Base-by-base conservation (phyloP, 768 basidiomycete genomes). In the Termitomyces eurrhizus region DNA sequence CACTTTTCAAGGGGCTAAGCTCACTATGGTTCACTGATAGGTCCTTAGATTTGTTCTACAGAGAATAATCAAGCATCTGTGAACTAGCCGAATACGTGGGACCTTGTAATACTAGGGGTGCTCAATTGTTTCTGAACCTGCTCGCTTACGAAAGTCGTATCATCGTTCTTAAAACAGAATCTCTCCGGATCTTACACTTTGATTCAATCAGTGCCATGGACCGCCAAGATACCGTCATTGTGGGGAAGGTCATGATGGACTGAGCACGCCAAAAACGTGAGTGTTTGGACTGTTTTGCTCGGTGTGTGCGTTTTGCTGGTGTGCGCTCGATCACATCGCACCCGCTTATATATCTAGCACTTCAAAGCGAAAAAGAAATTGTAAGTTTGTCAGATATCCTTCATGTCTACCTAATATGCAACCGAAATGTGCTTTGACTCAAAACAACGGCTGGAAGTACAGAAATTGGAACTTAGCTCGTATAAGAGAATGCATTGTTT, bases 191-290 rank as follows among this genome's bases (percentile, higher is more conserved):
- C 29, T 29, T 29, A 29, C 29, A 21, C 29, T 29, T 29, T 4
- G 2, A 29, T 29, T 61, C 21, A 21, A 21, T 21, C 21, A 21
- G 21, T 21, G 21, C 49, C 11, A 60, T 83, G 72, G 79, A 83
- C 54, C 74, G 70, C 12, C 82, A 83, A 58, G 82, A 83, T 57
- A 66, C 82, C 82, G 18, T n/a, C 83, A 4, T 56, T 64, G 24
- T 84, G 79, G 80, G 79, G 79, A 51, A 64, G 45, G 36, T 70
- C 26, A 58, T 39, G n/a, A 67, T 69, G 7, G 70, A 72, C 26
- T 56, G 53, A 65, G 50, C 68, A 7, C 52, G 21, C 1, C 56
- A 68, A 1, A 82, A 84, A 21, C 52, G 57, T 21, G 11, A 29
- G 29, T 29, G 29, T 29, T 29, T 29, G 29, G 29, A 29, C 4